Percentiles rank a stretch among this genome's conserved stretches.
phyloP scores from a whole-genome alignment of 1,139 yeast genomes.

The Tardiomyces digboiensis region DNA sequence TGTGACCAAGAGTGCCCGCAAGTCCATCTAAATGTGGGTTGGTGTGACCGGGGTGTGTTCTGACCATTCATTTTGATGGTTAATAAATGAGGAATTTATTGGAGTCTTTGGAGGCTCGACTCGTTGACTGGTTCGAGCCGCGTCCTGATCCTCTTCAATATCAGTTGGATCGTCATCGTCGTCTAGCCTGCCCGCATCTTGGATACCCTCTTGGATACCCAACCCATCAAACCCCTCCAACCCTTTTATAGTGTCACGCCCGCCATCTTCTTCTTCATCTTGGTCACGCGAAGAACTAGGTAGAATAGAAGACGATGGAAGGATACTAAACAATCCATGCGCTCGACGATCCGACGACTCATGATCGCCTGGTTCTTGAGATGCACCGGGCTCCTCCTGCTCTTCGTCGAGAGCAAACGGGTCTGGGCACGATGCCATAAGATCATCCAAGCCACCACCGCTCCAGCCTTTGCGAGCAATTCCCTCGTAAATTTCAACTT shows the following conservation, averaged over 20 bases:
- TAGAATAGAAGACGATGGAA: background rate
- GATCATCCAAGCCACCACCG: slow-evolving; percentile 73
- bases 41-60: no score
- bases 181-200: slow-evolving; percentile 18
- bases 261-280: slow-evolving; percentile 1
- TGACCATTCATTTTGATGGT: background rate
- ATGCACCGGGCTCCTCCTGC: background rate
- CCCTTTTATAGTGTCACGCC: background rate
- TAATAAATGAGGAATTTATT: background rate
- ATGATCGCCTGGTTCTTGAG: background rate
- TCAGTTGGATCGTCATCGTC: slow-evolving; percentile 8
- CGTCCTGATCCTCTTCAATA: background rate
- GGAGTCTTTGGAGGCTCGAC: background rate
- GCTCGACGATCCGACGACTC: no score
- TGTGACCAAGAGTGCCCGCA: no score
- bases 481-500: slow-evolving; percentile 71
- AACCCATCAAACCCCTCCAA: background rate
- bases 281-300: background rate
- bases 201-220: background rate
- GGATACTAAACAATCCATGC: background rate
- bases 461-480: slow-evolving; percentile 81
- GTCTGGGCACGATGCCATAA: slow-evolving; percentile 36
- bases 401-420: slow-evolving; percentile 28
- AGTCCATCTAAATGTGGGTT: no score
- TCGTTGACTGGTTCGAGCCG: no score